Conservation (phyloP, 2,329 filamentous ascomycete species). For the Apiospora aurea region DNA sequence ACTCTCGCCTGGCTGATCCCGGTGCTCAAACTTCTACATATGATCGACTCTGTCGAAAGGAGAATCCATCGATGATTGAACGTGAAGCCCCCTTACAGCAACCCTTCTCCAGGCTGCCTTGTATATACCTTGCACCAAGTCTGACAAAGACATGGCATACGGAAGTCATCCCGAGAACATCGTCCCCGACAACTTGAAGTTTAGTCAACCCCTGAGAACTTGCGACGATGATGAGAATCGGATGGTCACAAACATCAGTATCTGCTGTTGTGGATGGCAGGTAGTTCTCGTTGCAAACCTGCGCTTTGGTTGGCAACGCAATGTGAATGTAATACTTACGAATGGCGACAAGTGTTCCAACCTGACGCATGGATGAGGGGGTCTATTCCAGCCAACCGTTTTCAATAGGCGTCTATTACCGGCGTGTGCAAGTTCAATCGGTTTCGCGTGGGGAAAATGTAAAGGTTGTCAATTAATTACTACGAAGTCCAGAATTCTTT, state of each 20-base stretch:
- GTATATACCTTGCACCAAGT: not conserved
- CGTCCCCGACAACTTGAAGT: not conserved
- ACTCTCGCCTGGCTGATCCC: slow-evolving; percentile 8
- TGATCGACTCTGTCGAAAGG: not conserved
- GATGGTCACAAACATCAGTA: not conserved
- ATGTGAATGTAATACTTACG: not conserved
- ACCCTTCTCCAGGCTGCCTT: not conserved
- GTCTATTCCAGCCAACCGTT: not conserved
- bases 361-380: not conserved
- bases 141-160: not conserved
- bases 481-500: not conserved
- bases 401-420: not conserved
- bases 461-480: not conserved
- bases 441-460: too few species aligned
- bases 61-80: not conserved
- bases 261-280: not conserved
- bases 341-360: not conserved
- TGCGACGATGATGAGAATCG: not conserved
- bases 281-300: not conserved
- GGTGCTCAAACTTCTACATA: not conserved
- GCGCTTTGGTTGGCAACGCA: not conserved
- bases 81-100: not conserved
- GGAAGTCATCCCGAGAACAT: not conserved
- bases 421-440: not conserved
- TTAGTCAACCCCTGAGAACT: not conserved